A percentile compares a stretch with the other conserved stretches of the same genome.
Conservation (phyloP, 306 rosid genomes). For the Alnus rubra region DNA sequence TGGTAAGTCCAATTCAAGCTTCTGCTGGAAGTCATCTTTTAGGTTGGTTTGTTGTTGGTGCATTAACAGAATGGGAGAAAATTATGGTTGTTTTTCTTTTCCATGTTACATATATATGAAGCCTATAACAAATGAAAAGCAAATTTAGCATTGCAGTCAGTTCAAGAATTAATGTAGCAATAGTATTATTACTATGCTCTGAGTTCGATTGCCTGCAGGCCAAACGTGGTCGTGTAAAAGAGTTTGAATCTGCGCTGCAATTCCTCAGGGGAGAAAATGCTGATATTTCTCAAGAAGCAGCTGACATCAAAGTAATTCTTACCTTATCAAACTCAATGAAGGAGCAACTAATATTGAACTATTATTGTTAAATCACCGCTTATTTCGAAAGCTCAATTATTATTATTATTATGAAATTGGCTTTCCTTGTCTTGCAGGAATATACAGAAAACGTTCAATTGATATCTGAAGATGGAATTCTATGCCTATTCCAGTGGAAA, state of each 20-base stretch:
- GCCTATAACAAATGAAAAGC: not conserved
- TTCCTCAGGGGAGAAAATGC: too few relatives aligned
- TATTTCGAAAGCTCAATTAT: too few relatives aligned
- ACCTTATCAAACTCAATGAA: not conserved
- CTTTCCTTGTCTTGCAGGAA: not conserved
- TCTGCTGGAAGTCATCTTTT: not conserved
- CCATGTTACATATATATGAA: not conserved
- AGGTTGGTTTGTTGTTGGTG: not conserved
- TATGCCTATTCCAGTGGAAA: not conserved
- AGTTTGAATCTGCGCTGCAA: too few relatives aligned
- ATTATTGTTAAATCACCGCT: too few relatives aligned
- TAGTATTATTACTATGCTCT: not conserved
- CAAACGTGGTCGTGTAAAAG: too few relatives aligned
- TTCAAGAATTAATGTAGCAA: too few relatives aligned
- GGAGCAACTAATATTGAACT: too few relatives aligned
- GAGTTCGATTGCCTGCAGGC: too few relatives aligned
- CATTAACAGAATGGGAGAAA: too few relatives aligned
- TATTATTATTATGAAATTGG: not conserved
- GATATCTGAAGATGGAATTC: constrained; percentile 2
- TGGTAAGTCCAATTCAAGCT: constrained; percentile 3
- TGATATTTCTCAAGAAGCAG: too few relatives aligned
- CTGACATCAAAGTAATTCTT: not conserved
- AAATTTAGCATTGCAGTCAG: not conserved
- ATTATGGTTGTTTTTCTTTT: not conserved
- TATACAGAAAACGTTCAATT: not conserved